These are phyloP conservation scores for Arctium lappa DNA, from an alignment of 129 eudicot species.

Conservation along the genomic window DNA sequence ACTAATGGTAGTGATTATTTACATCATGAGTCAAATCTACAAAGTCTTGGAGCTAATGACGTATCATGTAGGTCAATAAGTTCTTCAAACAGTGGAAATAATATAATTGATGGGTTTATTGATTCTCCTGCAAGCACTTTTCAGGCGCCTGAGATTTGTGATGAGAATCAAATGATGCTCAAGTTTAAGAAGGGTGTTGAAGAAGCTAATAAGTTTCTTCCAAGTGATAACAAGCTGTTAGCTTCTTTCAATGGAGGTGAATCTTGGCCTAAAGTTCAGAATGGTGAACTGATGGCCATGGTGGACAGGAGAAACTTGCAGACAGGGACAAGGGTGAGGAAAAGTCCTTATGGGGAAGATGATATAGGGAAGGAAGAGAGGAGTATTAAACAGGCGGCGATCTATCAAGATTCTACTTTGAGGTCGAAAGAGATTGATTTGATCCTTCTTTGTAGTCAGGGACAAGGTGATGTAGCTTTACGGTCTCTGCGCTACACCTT, in stretches of 20 bases:
- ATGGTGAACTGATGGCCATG: not conserved
- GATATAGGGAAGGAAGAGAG: constrained; percentile 39
- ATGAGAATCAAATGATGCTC: constrained; percentile 48
- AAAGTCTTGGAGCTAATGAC: not conserved
- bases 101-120: constrained; percentile 31
- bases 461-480: constrained; percentile 38
- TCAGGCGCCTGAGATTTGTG: constrained; percentile 31
- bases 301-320: not conserved
- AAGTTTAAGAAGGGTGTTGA: constrained; percentile 59
- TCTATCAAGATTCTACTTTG: constrained; percentile 48
- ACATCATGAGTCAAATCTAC: constrained; percentile 8
- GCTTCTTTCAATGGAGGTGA: not conserved
- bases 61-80: constrained; percentile 7
- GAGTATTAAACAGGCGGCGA: constrained; percentile 55
- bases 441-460: constrained; percentile 46
- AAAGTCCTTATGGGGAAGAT: constrained; percentile 31
- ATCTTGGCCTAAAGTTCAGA: constrained; percentile 5
- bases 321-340: constrained; percentile 42
- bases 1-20: constrained; percentile 29
- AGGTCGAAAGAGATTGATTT: constrained; percentile 59
- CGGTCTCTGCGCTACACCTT: constrained; percentile 34
- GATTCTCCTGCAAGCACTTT: constrained; percentile 52
- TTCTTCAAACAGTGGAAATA: constrained; percentile 34
- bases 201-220: constrained; percentile 74
- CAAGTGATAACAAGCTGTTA: constrained; percentile 32